Evolutionary conservation across 73 alveolate species (phyloP).

Genomic region (Strombidium stylifer): DNA sequence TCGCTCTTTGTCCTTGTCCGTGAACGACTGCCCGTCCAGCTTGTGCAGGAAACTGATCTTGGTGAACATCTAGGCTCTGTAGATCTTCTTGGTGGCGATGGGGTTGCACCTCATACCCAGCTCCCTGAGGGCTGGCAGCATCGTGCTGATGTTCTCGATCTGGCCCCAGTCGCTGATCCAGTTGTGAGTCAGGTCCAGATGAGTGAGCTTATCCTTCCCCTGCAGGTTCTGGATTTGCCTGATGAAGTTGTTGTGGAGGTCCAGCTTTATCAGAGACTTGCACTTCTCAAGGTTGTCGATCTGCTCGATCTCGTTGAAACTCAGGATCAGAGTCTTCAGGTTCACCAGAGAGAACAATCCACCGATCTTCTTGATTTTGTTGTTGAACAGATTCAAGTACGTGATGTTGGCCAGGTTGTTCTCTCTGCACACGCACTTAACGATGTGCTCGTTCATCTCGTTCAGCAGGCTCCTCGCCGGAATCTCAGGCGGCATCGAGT

Average conservation of each 20-base stretch:
- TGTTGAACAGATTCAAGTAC: conserved; percentile 86
- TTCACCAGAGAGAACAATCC: conserved; percentile 75
- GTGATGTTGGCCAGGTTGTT: conserved; percentile 50
- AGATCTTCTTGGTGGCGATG: conserved; percentile 56
- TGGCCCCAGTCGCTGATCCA: conserved; percentile 39
- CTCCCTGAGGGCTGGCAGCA: conserved; percentile 13
- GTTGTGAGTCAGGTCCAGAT: conserved; percentile 61
- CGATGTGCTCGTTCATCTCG: background rate
- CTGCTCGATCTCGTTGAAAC: conserved; percentile 85
- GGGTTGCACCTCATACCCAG: conserved; percentile 72
- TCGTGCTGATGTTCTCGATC: conserved; percentile 1
- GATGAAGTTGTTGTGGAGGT: conserved; percentile 89
- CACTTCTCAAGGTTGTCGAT: conserved; percentile 80
- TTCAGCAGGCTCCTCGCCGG: conserved; percentile 41
- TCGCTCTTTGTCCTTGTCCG: conserved; percentile 59
- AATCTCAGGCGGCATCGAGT: conserved; percentile 67
- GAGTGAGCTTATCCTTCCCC: conserved; percentile 52
- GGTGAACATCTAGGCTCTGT: conserved; percentile 49
- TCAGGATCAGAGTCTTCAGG: conserved; percentile 79
- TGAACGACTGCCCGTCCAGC: conserved; percentile 53
- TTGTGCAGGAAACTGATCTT: conserved; percentile 24
- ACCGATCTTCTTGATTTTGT: conserved; percentile 78
- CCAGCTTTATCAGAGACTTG: conserved; percentile 72
- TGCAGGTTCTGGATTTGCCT: conserved; percentile 74
- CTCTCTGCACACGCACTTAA: conserved; percentile 14